Percentiles rank a stretch among this genome's conserved stretches.
These are phyloP conservation scores for Ampelocalamus luodianensis DNA, from an alignment of 176 grass and related monocot genomes.

Conservation along the genomic window DNA sequence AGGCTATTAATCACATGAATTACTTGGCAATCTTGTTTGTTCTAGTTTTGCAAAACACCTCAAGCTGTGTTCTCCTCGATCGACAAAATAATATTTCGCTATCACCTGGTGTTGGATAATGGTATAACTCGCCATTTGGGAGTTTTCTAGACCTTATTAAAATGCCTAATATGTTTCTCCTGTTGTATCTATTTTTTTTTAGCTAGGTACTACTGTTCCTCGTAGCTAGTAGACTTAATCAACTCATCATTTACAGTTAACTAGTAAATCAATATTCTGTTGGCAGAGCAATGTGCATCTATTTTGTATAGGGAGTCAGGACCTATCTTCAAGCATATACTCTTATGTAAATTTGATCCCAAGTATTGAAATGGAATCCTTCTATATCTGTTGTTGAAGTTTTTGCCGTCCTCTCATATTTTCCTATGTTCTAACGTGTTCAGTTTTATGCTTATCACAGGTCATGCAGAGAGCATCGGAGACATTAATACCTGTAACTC, in stretches of 20 bases:
- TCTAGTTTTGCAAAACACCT: constrained; percentile 88
- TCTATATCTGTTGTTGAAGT: constrained; percentile 12
- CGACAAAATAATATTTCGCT: constrained; percentile 99
- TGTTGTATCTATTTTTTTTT: no score
- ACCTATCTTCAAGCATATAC: background rate
- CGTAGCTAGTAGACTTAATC: background rate
- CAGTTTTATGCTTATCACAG: constrained; percentile 59
- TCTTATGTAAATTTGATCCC: background rate
- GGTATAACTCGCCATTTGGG: constrained; percentile 56
- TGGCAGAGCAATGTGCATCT: background rate
- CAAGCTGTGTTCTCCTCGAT: constrained; percentile 95
- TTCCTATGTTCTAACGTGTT: constrained; percentile 14
- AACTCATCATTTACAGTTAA: background rate
- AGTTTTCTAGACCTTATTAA: no score
- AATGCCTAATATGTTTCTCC: no score
- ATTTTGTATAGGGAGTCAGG: background rate
- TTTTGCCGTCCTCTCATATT: constrained; percentile 7
- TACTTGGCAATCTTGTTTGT: constrained; percentile 16
- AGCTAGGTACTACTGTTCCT: no score
- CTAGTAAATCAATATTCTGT: constrained; percentile 11
- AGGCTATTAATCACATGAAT: constrained; percentile 17
- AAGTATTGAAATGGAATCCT: background rate
- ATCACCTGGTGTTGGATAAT: constrained; percentile 97
- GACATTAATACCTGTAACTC: constrained; percentile 94
- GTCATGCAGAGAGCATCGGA: constrained; percentile 92